phyloP scores from a whole-genome alignment of 2,329 filamentous ascomycete genomes.

The Chalaropsis thielavioides region DNA sequence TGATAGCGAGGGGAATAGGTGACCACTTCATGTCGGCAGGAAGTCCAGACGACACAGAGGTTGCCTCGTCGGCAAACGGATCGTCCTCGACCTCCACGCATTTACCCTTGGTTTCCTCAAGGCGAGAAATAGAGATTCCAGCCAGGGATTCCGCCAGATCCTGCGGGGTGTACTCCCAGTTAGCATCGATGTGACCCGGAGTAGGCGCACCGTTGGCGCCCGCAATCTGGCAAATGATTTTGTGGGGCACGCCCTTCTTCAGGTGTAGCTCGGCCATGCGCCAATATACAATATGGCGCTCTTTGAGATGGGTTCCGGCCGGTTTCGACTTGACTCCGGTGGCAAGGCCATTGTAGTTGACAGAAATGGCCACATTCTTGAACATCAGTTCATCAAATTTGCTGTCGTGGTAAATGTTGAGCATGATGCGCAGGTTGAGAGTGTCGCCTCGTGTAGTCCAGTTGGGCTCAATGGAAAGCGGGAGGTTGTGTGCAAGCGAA shows the following conservation, averaged over 20 bases:
- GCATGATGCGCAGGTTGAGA: constrained; percentile 61
- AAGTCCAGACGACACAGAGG: constrained; percentile 18
- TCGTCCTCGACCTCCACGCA: constrained; percentile 36
- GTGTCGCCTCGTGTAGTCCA: constrained; percentile 81
- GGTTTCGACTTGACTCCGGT: constrained; percentile 63
- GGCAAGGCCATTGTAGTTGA: constrained; percentile 54
- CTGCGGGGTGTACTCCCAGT: constrained; percentile 49
- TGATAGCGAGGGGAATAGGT: constrained; percentile 49
- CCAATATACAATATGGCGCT: constrained; percentile 69
- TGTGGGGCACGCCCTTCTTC: constrained; percentile 41
- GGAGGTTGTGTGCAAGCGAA: constrained; percentile 43
- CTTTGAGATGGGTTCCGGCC: constrained; percentile 61
- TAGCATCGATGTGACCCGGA: constrained; percentile 64
- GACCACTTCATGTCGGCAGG: constrained; percentile 40
- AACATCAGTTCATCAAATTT: constrained; percentile 22
- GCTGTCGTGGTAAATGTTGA: constrained; percentile 6
- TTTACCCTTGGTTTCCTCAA: constrained; percentile 40
- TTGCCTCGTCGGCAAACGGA: constrained; percentile 48
- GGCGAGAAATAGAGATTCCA: constrained; percentile 49
- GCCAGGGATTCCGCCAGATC: constrained; percentile 23
- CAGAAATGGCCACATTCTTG: constrained; percentile 62
- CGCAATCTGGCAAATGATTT: constrained; percentile 68
- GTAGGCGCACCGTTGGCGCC: constrained; percentile 57
- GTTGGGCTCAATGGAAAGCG: constrained; percentile 55
- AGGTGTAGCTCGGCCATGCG: constrained; percentile 51